A percentile compares a stretch with the other conserved stretches of the same genome.
Evolutionary conservation across 2,329 filamentous ascomycete genomes (phyloP).

Genomic region (Fusarium multiceps): DNA sequence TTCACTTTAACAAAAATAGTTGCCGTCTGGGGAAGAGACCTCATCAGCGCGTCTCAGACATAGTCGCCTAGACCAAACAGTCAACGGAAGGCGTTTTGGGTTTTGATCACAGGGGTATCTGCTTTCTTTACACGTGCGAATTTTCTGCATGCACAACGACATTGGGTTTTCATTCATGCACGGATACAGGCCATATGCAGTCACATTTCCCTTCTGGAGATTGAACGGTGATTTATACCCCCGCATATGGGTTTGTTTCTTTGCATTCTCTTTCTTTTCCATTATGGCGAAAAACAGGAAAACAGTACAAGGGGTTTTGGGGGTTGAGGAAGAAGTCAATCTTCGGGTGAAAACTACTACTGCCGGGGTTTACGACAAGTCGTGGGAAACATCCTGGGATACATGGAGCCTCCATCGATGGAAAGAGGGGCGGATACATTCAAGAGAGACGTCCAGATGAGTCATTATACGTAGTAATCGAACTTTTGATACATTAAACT

Average conservation of each 20-base stretch:
- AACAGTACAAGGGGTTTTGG: slow-evolving; percentile 15
- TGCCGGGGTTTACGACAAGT: slow-evolving; percentile 16
- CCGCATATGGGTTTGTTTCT: slow-evolving; percentile 15
- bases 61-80: not conserved
- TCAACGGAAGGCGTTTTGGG: slow-evolving; percentile 15
- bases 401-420: not conserved
- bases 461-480: slow-evolving; percentile 17
- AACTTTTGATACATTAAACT: slow-evolving; percentile 7
- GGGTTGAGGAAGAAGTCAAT: slow-evolving; percentile 8
- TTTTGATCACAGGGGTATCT: slow-evolving; percentile 19
- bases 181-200: slow-evolving; percentile 15
- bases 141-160: slow-evolving; percentile 11
- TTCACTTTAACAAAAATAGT: not conserved
- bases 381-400: slow-evolving; percentile 27
- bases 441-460: slow-evolving; percentile 24
- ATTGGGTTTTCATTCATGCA: slow-evolving; percentile 21
- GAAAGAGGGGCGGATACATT: not conserved
- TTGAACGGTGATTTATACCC: slow-evolving; percentile 9
- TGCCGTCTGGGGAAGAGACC: not conserved
- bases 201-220: slow-evolving; percentile 29
- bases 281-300: slow-evolving; percentile 9
- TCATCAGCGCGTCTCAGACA: slow-evolving; percentile 1
- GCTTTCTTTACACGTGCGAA: slow-evolving; percentile 17
- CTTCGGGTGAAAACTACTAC: slow-evolving; percentile 11
- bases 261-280: slow-evolving; percentile 23